These are phyloP conservation scores for Curvularia verruculosa DNA, from an alignment of 2,329 filamentous ascomycete genomes.

Conservation along the genomic window DNA sequence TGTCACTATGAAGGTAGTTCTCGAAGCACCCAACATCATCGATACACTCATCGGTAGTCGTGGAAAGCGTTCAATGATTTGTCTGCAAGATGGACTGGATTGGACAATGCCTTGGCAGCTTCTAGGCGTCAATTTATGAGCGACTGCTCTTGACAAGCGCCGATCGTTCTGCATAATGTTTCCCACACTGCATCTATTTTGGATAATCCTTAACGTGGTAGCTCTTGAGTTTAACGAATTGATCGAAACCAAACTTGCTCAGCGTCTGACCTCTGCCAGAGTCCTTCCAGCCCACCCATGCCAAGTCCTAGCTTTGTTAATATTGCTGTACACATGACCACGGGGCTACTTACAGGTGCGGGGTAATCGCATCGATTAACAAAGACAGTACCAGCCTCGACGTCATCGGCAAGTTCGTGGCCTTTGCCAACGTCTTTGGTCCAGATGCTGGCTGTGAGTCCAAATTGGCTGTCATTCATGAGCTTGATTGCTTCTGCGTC, in stretches of 20 bases:
- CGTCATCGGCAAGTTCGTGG: conserved; percentile 75
- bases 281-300: conserved; percentile 98
- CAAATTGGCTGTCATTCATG: conserved; percentile 96
- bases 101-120: not conserved
- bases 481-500: conserved; percentile 81
- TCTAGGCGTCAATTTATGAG: not conserved
- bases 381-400: conserved; percentile 95
- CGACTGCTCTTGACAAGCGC: conserved; percentile 17
- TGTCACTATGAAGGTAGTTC: not conserved
- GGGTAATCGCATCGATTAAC: conserved; percentile 94
- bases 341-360: conserved; percentile 72
- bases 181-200: conserved; percentile 50
- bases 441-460: conserved; percentile 96
- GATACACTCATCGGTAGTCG: not conserved
- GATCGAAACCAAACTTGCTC: conserved; percentile 89
- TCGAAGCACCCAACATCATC: not conserved
- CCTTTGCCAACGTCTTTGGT: conserved; percentile 82
- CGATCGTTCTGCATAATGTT: conserved; percentile 20
- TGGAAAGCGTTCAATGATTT: not conserved
- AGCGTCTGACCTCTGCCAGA: conserved; percentile 91
- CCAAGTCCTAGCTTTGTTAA: conserved; percentile 69
- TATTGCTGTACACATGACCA: not conserved
- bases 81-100: not conserved
- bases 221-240: conserved; percentile 96
- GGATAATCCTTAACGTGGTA: conserved; percentile 86